Percentiles rank a stretch among this genome's conserved stretches.
These are phyloP conservation scores for Pythium vanterpoolii DNA, from an alignment of 352 stramenopile genomes.

Conservation along the genomic window DNA sequence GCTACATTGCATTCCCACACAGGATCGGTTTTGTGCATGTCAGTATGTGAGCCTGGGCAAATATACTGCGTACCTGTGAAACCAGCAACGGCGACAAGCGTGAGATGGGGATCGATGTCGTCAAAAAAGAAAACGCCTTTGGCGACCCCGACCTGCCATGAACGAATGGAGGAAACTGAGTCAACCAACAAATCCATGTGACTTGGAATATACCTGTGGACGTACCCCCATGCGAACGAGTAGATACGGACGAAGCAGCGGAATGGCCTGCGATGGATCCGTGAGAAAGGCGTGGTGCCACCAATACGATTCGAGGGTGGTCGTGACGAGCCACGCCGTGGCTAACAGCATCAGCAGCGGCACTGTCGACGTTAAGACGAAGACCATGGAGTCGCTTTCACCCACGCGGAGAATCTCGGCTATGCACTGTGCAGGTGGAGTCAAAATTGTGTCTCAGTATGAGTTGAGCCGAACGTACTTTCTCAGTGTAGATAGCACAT, in stretches of 20 bases:
- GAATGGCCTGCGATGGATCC: not conserved
- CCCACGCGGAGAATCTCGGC: conserved; percentile 7
- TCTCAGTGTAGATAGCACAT: conserved; percentile 30
- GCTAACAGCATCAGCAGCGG: not conserved
- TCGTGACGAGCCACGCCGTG: conserved; percentile 11
- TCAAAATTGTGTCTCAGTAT: not conserved
- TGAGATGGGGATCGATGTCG: conserved; percentile 8
- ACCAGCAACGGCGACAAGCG: not conserved
- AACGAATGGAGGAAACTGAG: not conserved
- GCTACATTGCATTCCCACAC: conserved; percentile 14
- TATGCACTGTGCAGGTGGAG: conserved; percentile 3
- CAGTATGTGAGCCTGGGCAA: not conserved
- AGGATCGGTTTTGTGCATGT: not conserved
- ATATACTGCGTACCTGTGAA: conserved; percentile 6
- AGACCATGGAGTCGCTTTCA: not conserved
- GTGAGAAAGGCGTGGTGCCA: conserved; percentile 17
- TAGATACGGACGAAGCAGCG: conserved; percentile 9
- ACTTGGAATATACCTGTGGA: not conserved
- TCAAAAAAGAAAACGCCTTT: conserved; percentile 21
- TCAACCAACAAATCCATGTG: not conserved
- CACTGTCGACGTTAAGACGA: not conserved
- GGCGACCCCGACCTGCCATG: conserved; percentile 8
- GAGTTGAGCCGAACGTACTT: conserved; percentile 20
- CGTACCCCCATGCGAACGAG: conserved; percentile 9
- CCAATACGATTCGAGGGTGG: conserved; percentile 17